Conservation (phyloP, 768 basidiomycete species). For the Trametopsis cervina region DNA sequence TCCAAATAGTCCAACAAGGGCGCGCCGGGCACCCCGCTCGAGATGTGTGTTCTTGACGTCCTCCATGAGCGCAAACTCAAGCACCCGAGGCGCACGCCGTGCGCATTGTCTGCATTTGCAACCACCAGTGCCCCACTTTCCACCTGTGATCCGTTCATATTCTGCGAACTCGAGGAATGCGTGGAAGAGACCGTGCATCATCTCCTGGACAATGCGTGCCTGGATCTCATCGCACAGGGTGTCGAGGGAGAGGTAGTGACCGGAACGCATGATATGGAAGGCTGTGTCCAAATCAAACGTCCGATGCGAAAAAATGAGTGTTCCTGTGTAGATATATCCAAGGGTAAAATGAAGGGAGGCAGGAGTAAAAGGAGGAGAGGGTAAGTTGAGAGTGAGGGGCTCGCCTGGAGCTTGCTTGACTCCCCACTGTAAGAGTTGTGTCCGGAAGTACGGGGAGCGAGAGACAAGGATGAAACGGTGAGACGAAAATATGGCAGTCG, state of each 20-base stretch:
- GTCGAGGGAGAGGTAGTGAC: constrained; percentile 70
- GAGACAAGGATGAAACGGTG: constrained; percentile 92
- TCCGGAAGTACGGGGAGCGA: constrained; percentile 81
- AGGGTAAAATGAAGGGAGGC: constrained; percentile 91
- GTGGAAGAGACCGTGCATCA: constrained; percentile 86
- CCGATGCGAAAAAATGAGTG: constrained; percentile 86
- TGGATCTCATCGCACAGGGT: constrained; percentile 75
- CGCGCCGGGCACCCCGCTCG: constrained; percentile 64
- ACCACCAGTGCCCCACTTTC: constrained; percentile 78
- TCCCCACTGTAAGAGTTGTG: constrained; percentile 67
- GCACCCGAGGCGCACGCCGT: constrained; percentile 70
- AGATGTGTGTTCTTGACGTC: constrained; percentile 74
- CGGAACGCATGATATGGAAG: constrained; percentile 81
- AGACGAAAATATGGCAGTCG: constrained; percentile 81
- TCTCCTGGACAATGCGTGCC: constrained; percentile 78
- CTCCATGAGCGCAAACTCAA: constrained; percentile 69
- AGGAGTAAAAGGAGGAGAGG: constrained; percentile 91
- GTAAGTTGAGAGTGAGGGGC: constrained; percentile 60
- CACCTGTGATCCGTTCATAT: constrained; percentile 66
- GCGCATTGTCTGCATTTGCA: constrained; percentile 84
- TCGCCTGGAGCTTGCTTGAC: constrained; percentile 36
- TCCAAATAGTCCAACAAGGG: constrained; percentile 78
- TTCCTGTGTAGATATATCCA: constrained; percentile 93
- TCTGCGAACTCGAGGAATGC: constrained; percentile 74
- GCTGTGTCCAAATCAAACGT: constrained; percentile 91